These are phyloP conservation scores for Begonia peltatifolia DNA, from an alignment of 306 rosid genomes.

Conservation along the genomic window DNA sequence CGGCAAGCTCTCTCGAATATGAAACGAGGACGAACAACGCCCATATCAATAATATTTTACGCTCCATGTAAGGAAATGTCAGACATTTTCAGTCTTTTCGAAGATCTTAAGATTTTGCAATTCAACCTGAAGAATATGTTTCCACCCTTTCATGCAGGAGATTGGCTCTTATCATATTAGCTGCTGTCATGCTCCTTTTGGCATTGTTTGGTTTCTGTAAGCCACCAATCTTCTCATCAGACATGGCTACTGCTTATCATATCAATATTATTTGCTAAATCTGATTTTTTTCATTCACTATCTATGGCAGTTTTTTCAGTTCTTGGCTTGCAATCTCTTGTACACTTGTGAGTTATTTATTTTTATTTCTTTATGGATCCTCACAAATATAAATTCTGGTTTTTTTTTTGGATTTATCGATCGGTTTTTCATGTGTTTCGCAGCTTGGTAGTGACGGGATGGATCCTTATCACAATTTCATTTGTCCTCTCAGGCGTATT, in stretches of 20 bases:
- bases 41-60: no score
- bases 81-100: slow-evolving; percentile 37
- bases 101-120: slow-evolving; percentile 2
- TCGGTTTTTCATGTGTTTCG: background rate
- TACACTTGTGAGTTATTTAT: slow-evolving; percentile 37
- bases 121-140: background rate
- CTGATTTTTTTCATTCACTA: no score
- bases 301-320: slow-evolving; percentile 47
- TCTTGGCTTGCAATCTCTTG: slow-evolving; percentile 47
- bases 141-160: slow-evolving; percentile 28
- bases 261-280: no score
- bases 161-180: slow-evolving; percentile 45
- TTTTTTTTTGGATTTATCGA: background rate
- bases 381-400: background rate
- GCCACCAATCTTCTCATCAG: slow-evolving; percentile 5
- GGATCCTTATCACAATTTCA: slow-evolving; percentile 51
- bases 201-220: slow-evolving; percentile 64
- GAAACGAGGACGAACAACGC: slow-evolving; percentile 9
- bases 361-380: no score
- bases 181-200: slow-evolving; percentile 56
- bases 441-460: slow-evolving; percentile 43
- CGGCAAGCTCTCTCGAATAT: slow-evolving; percentile 37
- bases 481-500: slow-evolving; percentile 41
- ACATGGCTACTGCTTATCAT: no score
- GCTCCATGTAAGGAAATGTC: slow-evolving; percentile 25